Base-by-base conservation (phyloP, 768 basidiomycete genomes). In the Trametes coccinea region DNA sequence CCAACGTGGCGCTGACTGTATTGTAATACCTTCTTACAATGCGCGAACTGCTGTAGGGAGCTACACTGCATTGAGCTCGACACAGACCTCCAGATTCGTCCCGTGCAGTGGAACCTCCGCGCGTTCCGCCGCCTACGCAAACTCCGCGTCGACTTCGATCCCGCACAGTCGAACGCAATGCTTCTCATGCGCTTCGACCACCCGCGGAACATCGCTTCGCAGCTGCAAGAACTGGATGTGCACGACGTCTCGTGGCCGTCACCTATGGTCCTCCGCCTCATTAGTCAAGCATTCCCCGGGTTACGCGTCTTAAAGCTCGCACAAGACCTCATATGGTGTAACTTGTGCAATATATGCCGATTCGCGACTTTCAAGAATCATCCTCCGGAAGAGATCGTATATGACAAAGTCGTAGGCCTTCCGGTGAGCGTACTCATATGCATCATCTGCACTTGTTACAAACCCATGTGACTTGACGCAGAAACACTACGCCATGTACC, bases 321-420 rank as follows among this genome's bases (percentile, higher is more conserved):
- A 2, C 63, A 64, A 16, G 59, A 62, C n/a, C 43, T 59, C 16
- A 16, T 57, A 1, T 67, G 66, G 66, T 67, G 66, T 39, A 51
- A 56, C 37, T 37, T 64, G 16, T 67, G 66, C 58, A 64, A 67
- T 31, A 64, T 54, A 2, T 67, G 66, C 17, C 37, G 60, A 8
- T 58, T 62, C 5, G 53, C 60, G 33, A 61, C 56, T 9, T 63
- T 67, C 44, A 64, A 51, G 11, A 60, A 64, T 11, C 45, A 44
- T n/a, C 66, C 66, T 5, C 61, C 61, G 2, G 46, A 53, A 5
- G 43, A 58, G 39, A 56, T 67, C 5, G 43, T 50, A 17, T 67
- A 67, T 44, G 62, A 59, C 6, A 58, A 62, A n/a, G 48, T 57
- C 4, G 57, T 59, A 2, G 66, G 66, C 4, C 60, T 67, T 11